Evolutionary conservation across 1,284 basidiomycete genomes (phyloP), one percentile per base, ranked within the genome.

Genomic region (Boletus sp.): DNA sequence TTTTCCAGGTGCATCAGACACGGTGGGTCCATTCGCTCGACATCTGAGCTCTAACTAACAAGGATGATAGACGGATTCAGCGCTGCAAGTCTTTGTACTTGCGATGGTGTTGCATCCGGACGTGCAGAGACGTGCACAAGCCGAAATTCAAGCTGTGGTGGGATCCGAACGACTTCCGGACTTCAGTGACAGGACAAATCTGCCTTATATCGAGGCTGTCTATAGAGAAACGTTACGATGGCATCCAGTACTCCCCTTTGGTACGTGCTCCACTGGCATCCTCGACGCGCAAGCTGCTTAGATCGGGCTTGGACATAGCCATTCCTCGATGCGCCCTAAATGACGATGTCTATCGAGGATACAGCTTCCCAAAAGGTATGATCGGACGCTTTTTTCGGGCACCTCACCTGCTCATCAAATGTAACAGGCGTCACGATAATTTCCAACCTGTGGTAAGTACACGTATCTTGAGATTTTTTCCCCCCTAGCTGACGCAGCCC

Each of bases 181-280:
- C 36, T 48, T 39, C 22, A 23, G 25, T n/a, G 47, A 48, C 10
- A 26, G 47, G 19, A 23, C 29, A 5, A 39, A 38, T n/a, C 19
- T 48, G 12, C 42, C 42, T n/a, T 48, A 48, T 27, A 17, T 48
- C 8, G 47, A 48, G 19, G 47, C 47, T 6, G 30, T 48, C 19
- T 16, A 29, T 10, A 46, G 47, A 33, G 47, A 48, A 27, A 48
- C 47, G 22, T 26, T 51, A 2, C 42, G 56, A 32, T 55, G 52
- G 48, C 48, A 54, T 34, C 55, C 55, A 17, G 23, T 45, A 8
- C 17, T 50, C 25, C 54, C 54, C 7, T 45, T 56, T 20, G 23
- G 51, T 52, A 17, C 8, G 50, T 52, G 17, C 8, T 38, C 9
- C 8, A 13, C 12, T 8, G 34, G 5, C 40, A 5, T 33, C 5